Percentiles rank a stretch among this genome's conserved stretches.
phyloP scores from a whole-genome alignment of 208 protist genomes.

The Endotrypanum monterogeii region DNA sequence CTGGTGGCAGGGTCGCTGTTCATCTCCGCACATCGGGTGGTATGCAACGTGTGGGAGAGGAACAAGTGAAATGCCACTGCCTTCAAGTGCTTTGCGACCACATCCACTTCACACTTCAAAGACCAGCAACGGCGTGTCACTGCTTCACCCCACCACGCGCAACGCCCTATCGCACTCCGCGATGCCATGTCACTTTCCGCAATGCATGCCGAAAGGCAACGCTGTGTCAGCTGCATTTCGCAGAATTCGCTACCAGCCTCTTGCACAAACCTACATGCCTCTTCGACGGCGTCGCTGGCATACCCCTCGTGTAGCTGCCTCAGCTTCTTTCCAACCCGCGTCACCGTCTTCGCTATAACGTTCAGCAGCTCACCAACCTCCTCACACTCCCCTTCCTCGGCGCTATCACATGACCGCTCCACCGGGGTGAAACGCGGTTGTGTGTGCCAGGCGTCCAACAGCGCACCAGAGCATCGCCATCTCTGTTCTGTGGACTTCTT shows the following conservation, averaged over 20 bases:
- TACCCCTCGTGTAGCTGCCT: not conserved
- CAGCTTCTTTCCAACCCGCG: conserved; percentile 5
- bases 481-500: not conserved
- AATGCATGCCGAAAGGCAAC: not conserved
- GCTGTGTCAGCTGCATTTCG: not conserved
- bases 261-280: conserved; percentile 7
- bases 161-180: not conserved
- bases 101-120: not conserved
- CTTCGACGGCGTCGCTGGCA: not conserved
- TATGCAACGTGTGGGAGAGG: not conserved
- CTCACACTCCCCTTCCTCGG: not conserved
- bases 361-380: conserved; percentile 11
- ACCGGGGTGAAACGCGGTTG: conserved; percentile 11
- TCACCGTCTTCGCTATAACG: not conserved
- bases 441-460: conserved; percentile 25
- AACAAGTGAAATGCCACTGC: conserved; percentile 1
- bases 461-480: conserved; percentile 17
- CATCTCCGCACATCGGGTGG: not conserved
- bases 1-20: not conserved
- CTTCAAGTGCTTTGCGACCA: not conserved
- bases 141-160: conserved; percentile 9
- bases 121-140: conserved; percentile 1
- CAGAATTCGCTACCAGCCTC: conserved; percentile 3
- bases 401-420: not conserved
- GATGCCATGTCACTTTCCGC: not conserved